These are phyloP conservation scores for Moesziomyces globuligerus DNA, from an alignment of 1,284 basidiomycete genomes.

Conservation along the genomic window DNA sequence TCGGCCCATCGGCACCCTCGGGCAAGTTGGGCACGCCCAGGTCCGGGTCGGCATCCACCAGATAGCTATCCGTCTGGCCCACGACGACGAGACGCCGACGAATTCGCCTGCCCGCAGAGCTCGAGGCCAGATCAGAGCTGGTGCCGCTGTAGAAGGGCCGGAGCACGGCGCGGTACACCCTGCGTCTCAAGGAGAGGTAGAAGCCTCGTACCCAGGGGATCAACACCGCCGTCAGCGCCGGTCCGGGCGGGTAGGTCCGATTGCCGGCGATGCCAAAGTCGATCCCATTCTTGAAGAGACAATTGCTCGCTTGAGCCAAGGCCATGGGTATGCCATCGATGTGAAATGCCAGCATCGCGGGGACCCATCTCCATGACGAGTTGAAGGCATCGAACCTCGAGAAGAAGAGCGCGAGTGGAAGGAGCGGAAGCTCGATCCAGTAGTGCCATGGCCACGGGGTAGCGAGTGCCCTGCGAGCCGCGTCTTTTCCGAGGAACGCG, in stretches of 20 bases:
- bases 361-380: constrained; percentile 55
- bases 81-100: constrained; percentile 44
- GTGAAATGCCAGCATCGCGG: constrained; percentile 53
- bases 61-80: constrained; percentile 30
- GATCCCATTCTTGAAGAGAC: constrained; percentile 24
- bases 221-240: constrained; percentile 49
- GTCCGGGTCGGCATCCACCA: constrained; percentile 28
- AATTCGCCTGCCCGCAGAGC: constrained; percentile 8
- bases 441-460: constrained; percentile 59
- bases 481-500: constrained; percentile 49
- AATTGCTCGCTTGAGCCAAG: constrained; percentile 13
- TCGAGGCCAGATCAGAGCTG: constrained; percentile 6
- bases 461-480: constrained; percentile 35
- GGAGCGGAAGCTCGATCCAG: constrained; percentile 63
- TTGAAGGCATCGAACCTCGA: constrained; percentile 55
- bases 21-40: constrained; percentile 8
- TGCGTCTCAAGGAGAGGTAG: constrained; percentile 56
- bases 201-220: constrained; percentile 59
- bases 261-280: constrained; percentile 17
- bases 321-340: constrained; percentile 32
- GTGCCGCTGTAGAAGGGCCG: constrained; percentile 21
- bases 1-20: constrained; percentile 21
- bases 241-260: constrained; percentile 51
- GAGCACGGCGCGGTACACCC: constrained; percentile 45
- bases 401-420: constrained; percentile 61